A percentile compares a stretch with the other conserved stretches of the same genome.
Evolutionary conservation across 441 rosid species (phyloP).

Genomic region (Rhodomyrtus psidioides): DNA sequence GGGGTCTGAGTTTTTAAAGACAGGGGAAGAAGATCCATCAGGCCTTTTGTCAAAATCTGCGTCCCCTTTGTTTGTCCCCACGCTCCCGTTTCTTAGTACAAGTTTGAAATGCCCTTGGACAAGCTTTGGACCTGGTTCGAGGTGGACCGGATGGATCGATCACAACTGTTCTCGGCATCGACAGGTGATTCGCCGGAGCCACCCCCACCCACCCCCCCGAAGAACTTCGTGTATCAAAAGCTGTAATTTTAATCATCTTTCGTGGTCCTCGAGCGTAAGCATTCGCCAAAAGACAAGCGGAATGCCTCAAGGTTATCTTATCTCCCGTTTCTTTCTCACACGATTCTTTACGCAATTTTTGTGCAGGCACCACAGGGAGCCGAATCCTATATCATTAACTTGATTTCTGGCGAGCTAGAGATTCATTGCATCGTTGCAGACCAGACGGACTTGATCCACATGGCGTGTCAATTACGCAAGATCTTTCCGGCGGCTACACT

Average conservation of each 20-base stretch:
- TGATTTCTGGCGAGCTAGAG: background rate
- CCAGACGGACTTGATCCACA: background rate
- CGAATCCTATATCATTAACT: background rate
- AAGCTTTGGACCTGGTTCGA: background rate
- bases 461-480: too few species aligned
- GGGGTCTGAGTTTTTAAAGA: background rate
- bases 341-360: background rate
- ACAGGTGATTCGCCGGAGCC: background rate
- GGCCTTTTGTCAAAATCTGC: too few species aligned
- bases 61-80: too few species aligned
- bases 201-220: background rate
- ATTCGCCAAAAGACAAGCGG: background rate
- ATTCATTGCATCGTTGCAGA: background rate
- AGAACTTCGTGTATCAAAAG: background rate
- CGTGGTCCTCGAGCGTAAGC: background rate
- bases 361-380: background rate
- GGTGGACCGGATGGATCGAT: background rate
- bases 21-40: too few species aligned
- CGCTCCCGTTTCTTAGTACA: background rate
- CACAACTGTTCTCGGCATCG: background rate
- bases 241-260: background rate
- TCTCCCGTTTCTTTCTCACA: too few species aligned
- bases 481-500: too few species aligned
- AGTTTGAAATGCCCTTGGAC: background rate
- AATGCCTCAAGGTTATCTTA: background rate